Percentiles rank a stretch among this genome's conserved stretches.
phyloP scores from a whole-genome alignment of 2,329 filamentous ascomycete species.

The Bipolaris oryzae region DNA sequence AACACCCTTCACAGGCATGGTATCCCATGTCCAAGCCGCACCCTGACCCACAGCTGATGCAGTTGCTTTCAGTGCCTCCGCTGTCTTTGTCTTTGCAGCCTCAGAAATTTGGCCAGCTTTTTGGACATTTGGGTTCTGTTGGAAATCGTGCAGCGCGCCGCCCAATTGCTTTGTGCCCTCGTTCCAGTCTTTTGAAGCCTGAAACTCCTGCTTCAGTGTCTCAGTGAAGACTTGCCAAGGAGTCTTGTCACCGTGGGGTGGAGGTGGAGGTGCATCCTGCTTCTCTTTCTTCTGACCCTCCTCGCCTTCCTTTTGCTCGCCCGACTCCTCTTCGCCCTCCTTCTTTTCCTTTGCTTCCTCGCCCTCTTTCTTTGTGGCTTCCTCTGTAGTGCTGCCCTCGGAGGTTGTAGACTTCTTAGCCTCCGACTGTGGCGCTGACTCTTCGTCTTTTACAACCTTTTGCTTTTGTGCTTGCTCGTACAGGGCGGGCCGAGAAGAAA shows the following conservation, averaged over 20 bases:
- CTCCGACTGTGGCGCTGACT: slow-evolving; percentile 35
- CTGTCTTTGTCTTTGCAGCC: slow-evolving; percentile 77
- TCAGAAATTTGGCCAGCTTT: slow-evolving; percentile 83
- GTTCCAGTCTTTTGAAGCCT: slow-evolving; percentile 98
- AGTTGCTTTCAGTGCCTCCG: slow-evolving; percentile 81
- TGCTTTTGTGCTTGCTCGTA: slow-evolving; percentile 45
- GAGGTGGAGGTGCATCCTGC: slow-evolving; percentile 75
- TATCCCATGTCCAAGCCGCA: slow-evolving; percentile 97
- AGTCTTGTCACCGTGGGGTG: slow-evolving; percentile 97
- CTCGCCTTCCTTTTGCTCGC: slow-evolving; percentile 55
- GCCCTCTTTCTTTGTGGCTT: slow-evolving; percentile 49
- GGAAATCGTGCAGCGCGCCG: slow-evolving; percentile 86
- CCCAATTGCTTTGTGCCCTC: slow-evolving; percentile 96
- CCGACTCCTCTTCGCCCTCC: slow-evolving; percentile 54
- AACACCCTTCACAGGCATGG: slow-evolving; percentile 87
- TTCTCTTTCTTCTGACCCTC: slow-evolving; percentile 64
- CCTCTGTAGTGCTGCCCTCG: slow-evolving; percentile 38
- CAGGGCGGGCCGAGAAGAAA: slow-evolving; percentile 49
- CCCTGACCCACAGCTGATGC: slow-evolving; percentile 87
- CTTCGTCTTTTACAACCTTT: slow-evolving; percentile 42
- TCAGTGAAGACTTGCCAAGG: slow-evolving; percentile 99
- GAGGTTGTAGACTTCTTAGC: slow-evolving; percentile 53
- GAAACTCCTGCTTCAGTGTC: slow-evolving; percentile 92
- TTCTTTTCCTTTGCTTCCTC: slow-evolving; percentile 51
- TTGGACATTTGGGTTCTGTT: slow-evolving; percentile 89